These are phyloP conservation scores for Insectozyma bohioensis DNA, from an alignment of 1,139 yeast species.

Conservation along the genomic window DNA sequence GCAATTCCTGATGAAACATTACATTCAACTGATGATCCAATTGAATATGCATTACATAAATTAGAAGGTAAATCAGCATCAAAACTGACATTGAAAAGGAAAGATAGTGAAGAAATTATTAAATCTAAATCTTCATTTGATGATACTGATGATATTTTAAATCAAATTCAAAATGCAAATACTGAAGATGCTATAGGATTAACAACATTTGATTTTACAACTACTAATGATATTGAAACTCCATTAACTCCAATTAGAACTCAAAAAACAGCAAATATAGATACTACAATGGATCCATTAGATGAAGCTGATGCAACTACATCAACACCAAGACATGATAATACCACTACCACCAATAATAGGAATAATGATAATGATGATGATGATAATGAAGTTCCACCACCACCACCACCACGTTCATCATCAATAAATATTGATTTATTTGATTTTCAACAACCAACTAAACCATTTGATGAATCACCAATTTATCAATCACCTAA, in stretches of 20 bases:
- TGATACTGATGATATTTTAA: slow-evolving; percentile 37
- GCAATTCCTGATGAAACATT: slow-evolving; percentile 77
- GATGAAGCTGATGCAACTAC: slow-evolving; percentile 3
- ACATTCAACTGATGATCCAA: slow-evolving; percentile 58
- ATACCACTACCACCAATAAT: too few species aligned
- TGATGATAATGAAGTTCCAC: background rate
- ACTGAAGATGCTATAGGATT: slow-evolving; percentile 39
- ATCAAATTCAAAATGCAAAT: slow-evolving; percentile 43
- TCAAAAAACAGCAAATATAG: slow-evolving; percentile 1
- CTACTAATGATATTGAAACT: slow-evolving; percentile 22
- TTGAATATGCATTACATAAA: slow-evolving; percentile 71
- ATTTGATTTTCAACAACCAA: slow-evolving; percentile 8
- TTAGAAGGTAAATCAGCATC: slow-evolving; percentile 63
- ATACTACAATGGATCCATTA: background rate
- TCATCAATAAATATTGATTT: slow-evolving; percentile 4
- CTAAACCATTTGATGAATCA: background rate
- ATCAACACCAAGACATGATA: slow-evolving; percentile 3
- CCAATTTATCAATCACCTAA: slow-evolving; percentile 28
- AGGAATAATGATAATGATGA: background rate
- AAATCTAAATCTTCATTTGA: too few species aligned
- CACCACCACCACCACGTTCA: slow-evolving; percentile 2
- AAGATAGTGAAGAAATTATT: slow-evolving; percentile 11
- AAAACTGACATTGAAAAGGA: slow-evolving; percentile 11
- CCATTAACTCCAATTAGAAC: slow-evolving; percentile 29
- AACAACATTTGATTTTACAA: slow-evolving; percentile 16